Percentiles rank a stretch among this genome's conserved stretches.
phyloP scores from a whole-genome alignment of 2,329 filamentous ascomycete species.

The Pseudogymnoascus sp. region DNA sequence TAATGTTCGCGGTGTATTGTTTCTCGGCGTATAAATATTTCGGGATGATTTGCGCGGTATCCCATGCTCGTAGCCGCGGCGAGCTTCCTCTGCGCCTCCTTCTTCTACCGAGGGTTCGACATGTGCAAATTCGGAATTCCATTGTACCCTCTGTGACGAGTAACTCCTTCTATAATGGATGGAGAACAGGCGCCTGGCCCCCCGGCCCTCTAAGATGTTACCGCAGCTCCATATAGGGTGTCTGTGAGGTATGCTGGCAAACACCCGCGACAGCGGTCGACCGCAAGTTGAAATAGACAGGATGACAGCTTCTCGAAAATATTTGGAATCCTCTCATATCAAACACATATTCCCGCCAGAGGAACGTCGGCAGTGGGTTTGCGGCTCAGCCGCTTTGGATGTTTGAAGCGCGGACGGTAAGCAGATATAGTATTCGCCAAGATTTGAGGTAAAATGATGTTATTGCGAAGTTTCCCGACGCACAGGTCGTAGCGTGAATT shows the following conservation, averaged over 20 bases:
- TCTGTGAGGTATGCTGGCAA: slow-evolving; percentile 36
- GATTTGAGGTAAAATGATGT: slow-evolving; percentile 4
- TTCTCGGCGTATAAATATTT: background rate
- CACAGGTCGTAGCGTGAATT: background rate
- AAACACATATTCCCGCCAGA: slow-evolving; percentile 27
- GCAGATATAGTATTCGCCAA: slow-evolving; percentile 7
- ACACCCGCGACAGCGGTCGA: slow-evolving; percentile 37
- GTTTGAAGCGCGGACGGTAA: background rate
- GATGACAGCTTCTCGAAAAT: slow-evolving; percentile 32
- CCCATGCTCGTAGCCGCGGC: background rate
- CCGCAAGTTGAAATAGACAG: slow-evolving; percentile 36
- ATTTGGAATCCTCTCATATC: slow-evolving; percentile 27
- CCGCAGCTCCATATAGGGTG: slow-evolving; percentile 33
- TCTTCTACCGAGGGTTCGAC: slow-evolving; percentile 1
- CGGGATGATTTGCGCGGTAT: background rate
- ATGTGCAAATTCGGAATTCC: slow-evolving; percentile 6
- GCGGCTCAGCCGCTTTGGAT: slow-evolving; percentile 11
- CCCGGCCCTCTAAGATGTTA: slow-evolving; percentile 36
- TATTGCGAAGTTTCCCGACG: slow-evolving; percentile 1
- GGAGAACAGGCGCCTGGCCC: slow-evolving; percentile 28
- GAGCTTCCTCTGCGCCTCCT: background rate
- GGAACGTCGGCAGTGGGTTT: slow-evolving; percentile 10
- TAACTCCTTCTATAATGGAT: slow-evolving; percentile 20
- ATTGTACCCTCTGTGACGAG: slow-evolving; percentile 1
- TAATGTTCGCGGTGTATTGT: background rate